Base-by-base conservation (phyloP, 192 early-diverging fungal species). In the Umbelopsis isabellina region DNA sequence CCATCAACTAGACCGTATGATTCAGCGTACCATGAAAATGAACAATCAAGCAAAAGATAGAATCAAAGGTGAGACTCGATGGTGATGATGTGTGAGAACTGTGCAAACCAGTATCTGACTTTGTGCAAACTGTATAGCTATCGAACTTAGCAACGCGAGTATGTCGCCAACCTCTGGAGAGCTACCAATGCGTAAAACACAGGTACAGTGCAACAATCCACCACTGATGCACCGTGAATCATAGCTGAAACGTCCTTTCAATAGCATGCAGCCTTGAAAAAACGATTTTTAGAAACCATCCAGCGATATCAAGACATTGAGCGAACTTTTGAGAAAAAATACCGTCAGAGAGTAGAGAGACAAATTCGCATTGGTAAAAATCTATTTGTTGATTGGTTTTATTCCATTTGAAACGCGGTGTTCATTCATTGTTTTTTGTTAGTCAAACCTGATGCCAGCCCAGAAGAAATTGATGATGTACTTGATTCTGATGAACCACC, bases 361-460 rank as follows among this genome's bases (percentile, higher is more conserved):
- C 93, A 96, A 69, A 90, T 88, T 77, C 83, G 88, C 61, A 92
- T 96, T 82, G 93, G 92, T 93, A 75, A 70, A 77, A 45, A 15
- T 37, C 16, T 30, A 30, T 30, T 30, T 30, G 1, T 3, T 1
- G 27, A 30, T 30, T 64, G 10, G 53, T 64, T 22, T 46, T 52
- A 10, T 49, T 37, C 0, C 4, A n/a, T 51, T 16, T 10, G 21
- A 41, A 45, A 44, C 7, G 2, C 18, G 16, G 25, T 30, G 8
- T 51, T 66, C 15, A 30, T 66, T 45, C 8, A 10, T 30, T 2
- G 30, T 25, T 22, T 22, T 20, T 3, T 44, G 21, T 44, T 65
- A 94, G 93, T 95, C 35, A 91, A 94, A 68, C 94, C 94, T 11
- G 85, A 88, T 51, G 93, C 94, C 4, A 88, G 88, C 6, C 75